Base-by-base conservation (phyloP, 257 asterid species). In the Nyctanthes arbortristis region DNA sequence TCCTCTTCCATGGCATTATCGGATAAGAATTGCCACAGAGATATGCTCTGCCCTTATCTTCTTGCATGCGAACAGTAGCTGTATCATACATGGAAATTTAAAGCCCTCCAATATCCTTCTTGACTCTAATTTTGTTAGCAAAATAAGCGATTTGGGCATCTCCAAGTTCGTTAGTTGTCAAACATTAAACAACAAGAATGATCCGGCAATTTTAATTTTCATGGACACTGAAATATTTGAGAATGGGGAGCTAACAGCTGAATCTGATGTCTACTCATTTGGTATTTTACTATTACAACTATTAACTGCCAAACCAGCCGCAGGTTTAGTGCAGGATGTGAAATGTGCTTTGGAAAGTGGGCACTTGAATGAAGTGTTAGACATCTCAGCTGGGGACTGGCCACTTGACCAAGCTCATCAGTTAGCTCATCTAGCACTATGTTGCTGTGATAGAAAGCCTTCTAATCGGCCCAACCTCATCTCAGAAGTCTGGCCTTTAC, bases 341-440 rank as follows among this genome's bases (percentile, higher is more conserved):
- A 75, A 66, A 65, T 83, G 90, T 82, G 94, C 97, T 36, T 40
- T 86, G 45, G 85, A 84, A 74, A 81, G 78, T 52, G 97, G 94
- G 63, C 73, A 80, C 27, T 67, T 89, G 59, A 80, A 77, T 24
- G 24, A 81, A 11, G 73, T 91, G 40, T 73, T 93, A 47, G 97
- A 91, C 80, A 43, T 37, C 54, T 85, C 92, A 43, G 96, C 97
- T 30, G 98, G 96, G 34, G 90, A 93, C n/a, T 93, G 98, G 98
- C 92, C 97, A 55, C 47, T 72, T 58, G 82, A 66, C 80, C 77
- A 22, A 63, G 88, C 80, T 1, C 72, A 76, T 40, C 77, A 78
- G 75, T 66, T 93, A 54, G 85, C 89, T 77, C 30, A 60, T 73
- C 69, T 93, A 84, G 96, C 81, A n/a, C 63, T 89, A 81, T 80